Base-by-base conservation (phyloP, 2,329 filamentous ascomycete genomes). In the Cryoendolithus antarcticus region DNA sequence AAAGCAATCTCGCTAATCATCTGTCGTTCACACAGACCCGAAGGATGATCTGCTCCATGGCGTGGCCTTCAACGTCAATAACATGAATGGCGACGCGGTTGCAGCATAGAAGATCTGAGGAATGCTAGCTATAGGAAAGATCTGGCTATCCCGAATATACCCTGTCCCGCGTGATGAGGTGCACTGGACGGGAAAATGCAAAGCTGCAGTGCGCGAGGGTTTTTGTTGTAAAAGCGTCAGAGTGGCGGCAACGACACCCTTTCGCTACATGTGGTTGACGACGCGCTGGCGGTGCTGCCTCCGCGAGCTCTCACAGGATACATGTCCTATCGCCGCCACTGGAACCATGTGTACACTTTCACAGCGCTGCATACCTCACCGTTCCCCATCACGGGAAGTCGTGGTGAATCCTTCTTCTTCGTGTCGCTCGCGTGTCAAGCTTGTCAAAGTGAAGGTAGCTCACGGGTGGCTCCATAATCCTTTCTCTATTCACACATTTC, bases 201-300 rank as follows among this genome's bases (percentile, higher is more conserved):
- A 32, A 3, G 33, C 38, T 15, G 37, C 39, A 21, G 30, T 34
- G 5, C 37, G 38, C 9, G 43, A 40, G 21, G 36, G 38, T 27
- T 39, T 6, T 40, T 35, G 37, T 33, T 44, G 15, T 38, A 44
- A 28, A 46, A 41, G 33, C 45, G 47, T 34, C 46, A 47, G 32
- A 30, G 37, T 7, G 40, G 38, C 9, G 15, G 15, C 30, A 48
- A 47, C 32, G 43, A 46, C 33, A 48, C 40, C 6, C 57, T 56
- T 43, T 56, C 55, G 2, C 45, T 56, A 2, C 57, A 60, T 35
- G 47, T 57, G 11, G 53, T 57, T 19, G 15, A 19, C 15, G 15
- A 19, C 5, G 15, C 15, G 15, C 15, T 19, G 15, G 15, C 15
- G 15, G 15, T 19, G 15, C 15, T 19, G 15, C 15, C 15, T 19